These are phyloP conservation scores for Musa troglodytarum DNA, from an alignment of 176 grass and related monocot species.

Conservation along the genomic window DNA sequence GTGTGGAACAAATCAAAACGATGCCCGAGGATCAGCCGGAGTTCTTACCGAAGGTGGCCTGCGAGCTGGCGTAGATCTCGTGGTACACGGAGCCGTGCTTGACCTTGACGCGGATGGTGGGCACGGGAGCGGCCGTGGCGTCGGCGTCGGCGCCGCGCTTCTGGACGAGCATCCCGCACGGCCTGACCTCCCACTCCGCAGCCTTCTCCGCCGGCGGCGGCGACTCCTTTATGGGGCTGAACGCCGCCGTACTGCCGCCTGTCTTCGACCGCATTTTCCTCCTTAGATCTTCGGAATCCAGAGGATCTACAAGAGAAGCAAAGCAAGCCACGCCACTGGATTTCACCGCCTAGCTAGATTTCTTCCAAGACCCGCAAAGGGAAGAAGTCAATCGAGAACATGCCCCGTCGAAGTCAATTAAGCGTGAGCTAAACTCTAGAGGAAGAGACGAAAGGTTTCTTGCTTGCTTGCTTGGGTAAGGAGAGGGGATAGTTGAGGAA, in stretches of 20 bases:
- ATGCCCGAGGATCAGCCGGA: too few relatives aligned
- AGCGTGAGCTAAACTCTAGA: not conserved
- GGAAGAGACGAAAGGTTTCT: not conserved
- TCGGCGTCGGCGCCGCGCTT: constrained; percentile 40
- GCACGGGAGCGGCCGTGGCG: constrained; percentile 31
- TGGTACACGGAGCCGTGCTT: constrained; percentile 64
- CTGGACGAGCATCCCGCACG: constrained; percentile 88
- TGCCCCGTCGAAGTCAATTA: not conserved
- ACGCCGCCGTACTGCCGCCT: not conserved
- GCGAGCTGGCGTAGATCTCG: constrained; percentile 92
- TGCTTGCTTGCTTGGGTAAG: constrained; percentile 2
- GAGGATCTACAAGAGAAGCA: not conserved
- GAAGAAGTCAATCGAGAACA: not conserved
- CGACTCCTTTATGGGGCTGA: constrained; percentile 22
- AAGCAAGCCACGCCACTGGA: not conserved
- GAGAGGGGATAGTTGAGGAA: not conserved
- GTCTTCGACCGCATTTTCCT: not conserved
- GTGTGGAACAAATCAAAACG: too few relatives aligned
- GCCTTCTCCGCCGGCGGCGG: not conserved
- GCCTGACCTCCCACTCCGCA: constrained; percentile 68
- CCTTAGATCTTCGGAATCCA: constrained; percentile 1
- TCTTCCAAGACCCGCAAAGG: not conserved
- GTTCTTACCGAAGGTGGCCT: constrained; percentile 76
- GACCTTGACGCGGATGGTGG: constrained; percentile 77
- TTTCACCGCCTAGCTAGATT: not conserved